phyloP scores from a whole-genome alignment of 2,329 filamentous ascomycete genomes.

The Exophiala sp. region DNA sequence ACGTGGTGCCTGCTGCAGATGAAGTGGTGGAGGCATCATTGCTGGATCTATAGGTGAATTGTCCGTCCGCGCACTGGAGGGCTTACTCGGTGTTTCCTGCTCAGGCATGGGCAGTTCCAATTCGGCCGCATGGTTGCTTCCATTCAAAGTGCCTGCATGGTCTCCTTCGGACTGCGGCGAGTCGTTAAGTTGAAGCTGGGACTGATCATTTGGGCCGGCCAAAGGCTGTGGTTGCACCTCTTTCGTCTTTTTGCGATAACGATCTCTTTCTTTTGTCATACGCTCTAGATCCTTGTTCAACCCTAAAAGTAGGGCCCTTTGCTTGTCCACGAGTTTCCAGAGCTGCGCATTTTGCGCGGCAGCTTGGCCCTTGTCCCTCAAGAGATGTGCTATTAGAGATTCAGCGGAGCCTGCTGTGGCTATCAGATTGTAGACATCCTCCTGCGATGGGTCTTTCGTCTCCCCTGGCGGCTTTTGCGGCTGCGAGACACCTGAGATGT shows the following conservation, averaged over 20 bases:
- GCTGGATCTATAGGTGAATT: constrained; percentile 21
- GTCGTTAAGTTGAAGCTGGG: constrained; percentile 30
- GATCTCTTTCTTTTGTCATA: constrained; percentile 88
- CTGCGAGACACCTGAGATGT: constrained; percentile 59
- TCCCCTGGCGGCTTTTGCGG: constrained; percentile 59
- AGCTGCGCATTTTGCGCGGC: constrained; percentile 86
- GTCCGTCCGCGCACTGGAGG: background rate
- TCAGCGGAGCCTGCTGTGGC: constrained; percentile 84
- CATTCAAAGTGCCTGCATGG: constrained; percentile 18
- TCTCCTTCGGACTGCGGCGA: constrained; percentile 25
- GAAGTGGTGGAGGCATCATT: constrained; percentile 25
- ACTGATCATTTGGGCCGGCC: constrained; percentile 30
- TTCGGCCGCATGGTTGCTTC: background rate
- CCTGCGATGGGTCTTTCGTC: constrained; percentile 53
- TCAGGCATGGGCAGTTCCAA: constrained; percentile 6
- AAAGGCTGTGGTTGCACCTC: constrained; percentile 57
- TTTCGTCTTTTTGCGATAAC: constrained; percentile 86
- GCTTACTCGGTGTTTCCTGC: constrained; percentile 7
- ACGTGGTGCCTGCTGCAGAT: constrained; percentile 14
- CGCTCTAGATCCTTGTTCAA: constrained; percentile 93
- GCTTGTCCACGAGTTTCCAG: constrained; percentile 95
- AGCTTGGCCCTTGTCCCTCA: constrained; percentile 88
- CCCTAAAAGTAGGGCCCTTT: constrained; percentile 86
- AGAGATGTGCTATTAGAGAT: constrained; percentile 78
- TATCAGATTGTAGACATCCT: constrained; percentile 76